These are phyloP conservation scores for Fusarium nisikadoi DNA, from an alignment of 2,329 filamentous ascomycete genomes.

Conservation along the genomic window DNA sequence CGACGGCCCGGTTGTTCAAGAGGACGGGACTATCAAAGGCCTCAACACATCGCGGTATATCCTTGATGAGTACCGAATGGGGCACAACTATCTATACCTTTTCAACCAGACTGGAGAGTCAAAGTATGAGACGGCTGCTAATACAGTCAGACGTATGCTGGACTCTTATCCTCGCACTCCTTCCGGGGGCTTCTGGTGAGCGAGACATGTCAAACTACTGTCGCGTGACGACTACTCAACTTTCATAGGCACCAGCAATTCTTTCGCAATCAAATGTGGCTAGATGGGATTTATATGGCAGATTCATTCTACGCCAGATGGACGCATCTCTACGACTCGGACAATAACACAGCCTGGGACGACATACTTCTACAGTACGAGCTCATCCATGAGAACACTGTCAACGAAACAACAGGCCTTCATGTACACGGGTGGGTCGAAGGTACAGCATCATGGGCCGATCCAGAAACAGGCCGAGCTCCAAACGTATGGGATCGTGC, in stretches of 20 bases:
- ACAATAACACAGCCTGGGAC: slow-evolving; percentile 53
- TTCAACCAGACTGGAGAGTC: slow-evolving; percentile 56
- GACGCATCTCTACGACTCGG: slow-evolving; percentile 48
- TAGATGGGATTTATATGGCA: slow-evolving; percentile 64
- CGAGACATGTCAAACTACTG: accelerated
- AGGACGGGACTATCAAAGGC: slow-evolving; percentile 58
- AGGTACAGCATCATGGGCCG: slow-evolving; percentile 59
- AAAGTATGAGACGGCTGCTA: slow-evolving; percentile 60
- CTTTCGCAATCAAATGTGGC: slow-evolving; percentile 65
- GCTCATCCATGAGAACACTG: slow-evolving; percentile 55
- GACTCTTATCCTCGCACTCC: slow-evolving; percentile 59
- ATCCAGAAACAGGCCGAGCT: slow-evolving; percentile 57
- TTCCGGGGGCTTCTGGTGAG: slow-evolving; percentile 61
- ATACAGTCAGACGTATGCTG: slow-evolving; percentile 56
- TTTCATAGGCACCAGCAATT: slow-evolving; percentile 43
- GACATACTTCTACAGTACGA: slow-evolving; percentile 57
- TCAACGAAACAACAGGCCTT: slow-evolving; percentile 52
- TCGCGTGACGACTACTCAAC: accelerated
- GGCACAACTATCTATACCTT: slow-evolving; percentile 61
- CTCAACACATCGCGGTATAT: slow-evolving; percentile 60
- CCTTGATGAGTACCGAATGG: slow-evolving; percentile 62
- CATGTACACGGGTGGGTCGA: slow-evolving; percentile 65
- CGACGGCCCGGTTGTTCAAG: slow-evolving; percentile 55
- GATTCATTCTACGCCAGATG: slow-evolving; percentile 55
- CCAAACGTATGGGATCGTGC: slow-evolving; percentile 62